Conservation (phyloP, 1,284 basidiomycete genomes). For the Fomitopsis schrenkii region DNA sequence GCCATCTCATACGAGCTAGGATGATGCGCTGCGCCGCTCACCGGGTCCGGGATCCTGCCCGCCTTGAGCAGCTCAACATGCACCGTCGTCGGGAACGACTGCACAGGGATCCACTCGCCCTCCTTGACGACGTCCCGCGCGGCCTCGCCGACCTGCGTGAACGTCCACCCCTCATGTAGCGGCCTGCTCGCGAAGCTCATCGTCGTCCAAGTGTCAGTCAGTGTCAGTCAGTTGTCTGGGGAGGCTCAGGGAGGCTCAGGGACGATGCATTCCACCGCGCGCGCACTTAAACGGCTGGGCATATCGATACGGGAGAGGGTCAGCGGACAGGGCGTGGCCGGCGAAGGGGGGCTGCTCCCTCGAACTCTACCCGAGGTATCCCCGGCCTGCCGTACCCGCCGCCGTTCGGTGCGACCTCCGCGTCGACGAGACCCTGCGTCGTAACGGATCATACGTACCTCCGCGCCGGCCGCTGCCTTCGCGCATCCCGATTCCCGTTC, state of each 20-base stretch:
- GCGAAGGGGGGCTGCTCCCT: neutral
- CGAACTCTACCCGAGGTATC: conserved; percentile 1
- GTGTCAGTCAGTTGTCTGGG: neutral
- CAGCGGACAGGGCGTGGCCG: neutral
- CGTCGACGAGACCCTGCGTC: neutral
- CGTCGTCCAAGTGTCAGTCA: neutral
- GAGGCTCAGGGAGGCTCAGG: neutral
- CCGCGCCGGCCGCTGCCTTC: neutral
- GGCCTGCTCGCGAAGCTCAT: conserved; percentile 13
- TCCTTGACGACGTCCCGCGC: conserved; percentile 41
- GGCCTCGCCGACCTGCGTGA: conserved; percentile 64
- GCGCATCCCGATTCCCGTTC: neutral
- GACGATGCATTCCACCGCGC: neutral
- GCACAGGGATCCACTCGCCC: conserved; percentile 63
- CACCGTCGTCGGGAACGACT: conserved; percentile 74
- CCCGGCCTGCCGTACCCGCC: neutral
- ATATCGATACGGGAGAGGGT: conserved; percentile 2
- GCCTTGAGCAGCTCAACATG: conserved; percentile 78
- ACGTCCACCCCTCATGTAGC: conserved; percentile 51
- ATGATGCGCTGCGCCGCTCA: conserved; percentile 28
- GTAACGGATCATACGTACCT: neutral
- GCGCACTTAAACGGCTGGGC: neutral
- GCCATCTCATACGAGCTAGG: neutral
- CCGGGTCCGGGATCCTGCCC: conserved; percentile 78
- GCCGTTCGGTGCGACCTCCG: neutral